Evolutionary conservation across 2,329 filamentous ascomycete genomes (phyloP).

Genomic region (Fusarium tjaetaba): DNA sequence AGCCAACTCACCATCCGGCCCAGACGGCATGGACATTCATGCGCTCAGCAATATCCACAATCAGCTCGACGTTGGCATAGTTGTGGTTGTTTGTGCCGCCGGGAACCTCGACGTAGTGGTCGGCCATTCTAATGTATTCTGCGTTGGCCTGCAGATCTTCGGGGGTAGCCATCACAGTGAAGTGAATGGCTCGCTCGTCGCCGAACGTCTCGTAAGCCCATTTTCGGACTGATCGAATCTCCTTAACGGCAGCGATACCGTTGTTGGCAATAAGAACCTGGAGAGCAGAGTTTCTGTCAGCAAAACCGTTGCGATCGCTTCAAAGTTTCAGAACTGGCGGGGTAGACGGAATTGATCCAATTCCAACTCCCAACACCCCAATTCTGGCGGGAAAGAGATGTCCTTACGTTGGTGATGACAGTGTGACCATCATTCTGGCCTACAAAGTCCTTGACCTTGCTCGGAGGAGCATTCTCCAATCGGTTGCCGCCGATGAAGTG

Average conservation of each 20-base stretch:
- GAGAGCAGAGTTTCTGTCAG: conserved; percentile 22
- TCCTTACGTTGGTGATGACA: conserved; percentile 93
- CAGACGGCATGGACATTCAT: conserved; percentile 99
- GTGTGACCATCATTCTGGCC: conserved; percentile 90
- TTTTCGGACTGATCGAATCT: conserved; percentile 99
- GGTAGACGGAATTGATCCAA: neutral
- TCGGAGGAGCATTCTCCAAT: conserved; percentile 80
- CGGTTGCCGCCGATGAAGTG: conserved; percentile 98
- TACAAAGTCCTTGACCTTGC: conserved; percentile 97
- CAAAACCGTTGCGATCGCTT: neutral
- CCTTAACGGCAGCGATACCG: conserved; percentile 98
- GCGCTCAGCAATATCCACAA: conserved; percentile 97
- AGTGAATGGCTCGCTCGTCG: conserved; percentile 97
- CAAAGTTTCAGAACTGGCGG: conserved; percentile 7
- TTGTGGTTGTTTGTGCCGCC: conserved; percentile 99
- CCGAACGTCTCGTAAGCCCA: conserved; percentile 99
- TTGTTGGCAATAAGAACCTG: conserved; percentile 99
- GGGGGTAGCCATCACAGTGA: conserved; percentile 99
- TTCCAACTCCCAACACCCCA: neutral
- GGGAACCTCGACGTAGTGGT: conserved; percentile 98
- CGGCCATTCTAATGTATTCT: conserved; percentile 99
- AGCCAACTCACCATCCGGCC: conserved; percentile 86
- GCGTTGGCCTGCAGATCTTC: conserved; percentile 98
- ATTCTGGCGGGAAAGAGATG: neutral
- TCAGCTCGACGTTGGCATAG: conserved; percentile 99